Evolutionary conservation across 441 rosid genomes (phyloP).

Genomic region (California macrophylla): DNA sequence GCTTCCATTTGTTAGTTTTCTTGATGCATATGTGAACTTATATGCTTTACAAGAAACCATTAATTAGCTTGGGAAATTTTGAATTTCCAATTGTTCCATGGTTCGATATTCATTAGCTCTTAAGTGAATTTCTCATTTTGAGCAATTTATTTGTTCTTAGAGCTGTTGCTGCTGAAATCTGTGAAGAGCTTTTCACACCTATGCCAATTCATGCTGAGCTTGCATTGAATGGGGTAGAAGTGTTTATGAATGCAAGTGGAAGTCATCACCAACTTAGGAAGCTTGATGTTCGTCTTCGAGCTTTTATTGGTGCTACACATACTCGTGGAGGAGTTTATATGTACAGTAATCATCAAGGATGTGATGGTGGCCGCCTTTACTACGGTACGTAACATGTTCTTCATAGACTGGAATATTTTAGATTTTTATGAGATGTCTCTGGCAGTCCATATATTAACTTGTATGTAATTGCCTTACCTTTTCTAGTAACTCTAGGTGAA

Average conservation of each 20-base stretch:
- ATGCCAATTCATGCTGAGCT: slow-evolving; percentile 92
- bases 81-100: neutral
- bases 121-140: slow-evolving; percentile 9
- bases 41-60: neutral
- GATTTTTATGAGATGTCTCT: neutral
- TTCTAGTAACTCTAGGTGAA: neutral
- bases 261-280: slow-evolving; percentile 95
- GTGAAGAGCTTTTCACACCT: slow-evolving; percentile 88
- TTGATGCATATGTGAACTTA: neutral
- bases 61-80: neutral
- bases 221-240: slow-evolving; percentile 91
- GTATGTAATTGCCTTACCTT: neutral
- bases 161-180: slow-evolving; percentile 90
- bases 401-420: neutral
- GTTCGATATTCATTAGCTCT: neutral
- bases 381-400: slow-evolving; percentile 40
- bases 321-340: slow-evolving; percentile 88
- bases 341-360: slow-evolving; percentile 96
- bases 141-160: slow-evolving; percentile 28
- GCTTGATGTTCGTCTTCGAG: slow-evolving; percentile 70
- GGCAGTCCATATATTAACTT: neutral
- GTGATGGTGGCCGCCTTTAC: slow-evolving; percentile 92
- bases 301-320: slow-evolving; percentile 83
- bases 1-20: neutral
- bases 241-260: slow-evolving; percentile 96